Evolutionary conservation across 1,139 yeast genomes (phyloP).

Genomic region (Yamadazyma oceani): DNA sequence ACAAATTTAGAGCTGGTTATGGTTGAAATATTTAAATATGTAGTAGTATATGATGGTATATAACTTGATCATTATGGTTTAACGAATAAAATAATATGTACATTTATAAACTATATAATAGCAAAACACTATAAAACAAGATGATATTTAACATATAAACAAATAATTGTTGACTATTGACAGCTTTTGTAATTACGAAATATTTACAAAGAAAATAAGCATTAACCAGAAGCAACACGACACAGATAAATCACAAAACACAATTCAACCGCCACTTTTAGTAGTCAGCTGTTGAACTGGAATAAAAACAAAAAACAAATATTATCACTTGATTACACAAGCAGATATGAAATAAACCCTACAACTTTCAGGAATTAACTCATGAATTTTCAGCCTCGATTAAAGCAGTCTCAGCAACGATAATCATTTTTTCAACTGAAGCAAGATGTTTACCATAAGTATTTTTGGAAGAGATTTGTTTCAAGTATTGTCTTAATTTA

Average conservation of each 20-base stretch:
- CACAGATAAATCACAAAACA: too few species aligned
- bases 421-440: constrained; percentile 77
- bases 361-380: too few species aligned
- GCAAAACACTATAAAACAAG: constrained; percentile 15
- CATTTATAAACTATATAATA: constrained; percentile 3
- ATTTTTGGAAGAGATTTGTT: constrained; percentile 54
- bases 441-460: constrained; percentile 82
- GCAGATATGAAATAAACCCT: too few species aligned
- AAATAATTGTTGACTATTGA: constrained; percentile 14
- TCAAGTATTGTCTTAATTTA: constrained; percentile 62
- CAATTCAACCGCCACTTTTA: too few species aligned
- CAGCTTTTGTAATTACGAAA: constrained; percentile 5
- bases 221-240: constrained; percentile 3
- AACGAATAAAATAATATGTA: constrained; percentile 1
- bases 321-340: too few species aligned
- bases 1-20: constrained; percentile 6
- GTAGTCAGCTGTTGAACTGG: too few species aligned
- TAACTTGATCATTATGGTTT: constrained; percentile 1
- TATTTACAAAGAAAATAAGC: constrained; percentile 12
- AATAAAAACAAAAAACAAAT: too few species aligned
- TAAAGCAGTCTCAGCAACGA: constrained; percentile 52
- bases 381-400: constrained; percentile 34
- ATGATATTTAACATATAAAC: constrained; percentile 12
- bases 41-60: background rate
- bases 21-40: too few species aligned